Evolutionary conservation across 345 rosid genomes (phyloP), one percentile per base, ranked within the genome.

Genomic region (Gossypium anomalum): DNA sequence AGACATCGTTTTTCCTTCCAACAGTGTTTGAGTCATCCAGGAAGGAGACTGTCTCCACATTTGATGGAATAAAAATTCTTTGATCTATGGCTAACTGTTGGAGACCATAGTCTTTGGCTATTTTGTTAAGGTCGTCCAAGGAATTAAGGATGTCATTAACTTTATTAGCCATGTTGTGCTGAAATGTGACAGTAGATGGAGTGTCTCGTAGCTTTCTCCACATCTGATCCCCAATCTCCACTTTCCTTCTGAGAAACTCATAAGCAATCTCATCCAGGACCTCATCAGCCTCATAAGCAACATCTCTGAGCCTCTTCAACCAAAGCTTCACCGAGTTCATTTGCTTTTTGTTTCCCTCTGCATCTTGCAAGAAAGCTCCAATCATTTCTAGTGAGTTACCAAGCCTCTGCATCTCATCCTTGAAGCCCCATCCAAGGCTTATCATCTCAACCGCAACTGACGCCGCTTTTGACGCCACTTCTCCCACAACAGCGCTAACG

Each of bases 271-370:
- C 75, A 9, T 75, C 78, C 3, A 82, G 59, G 41, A 79, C 10
- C 66, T 82, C 83, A 14, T 77, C 79, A 2, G 75, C 80, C 44
- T 73, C 82, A 19, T 67, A 60, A 0, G 74, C 71, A 2, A 78
- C 75, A 20, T 81, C 72, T 64, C 38, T 58, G 53, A 79, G 77
- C 0, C 67, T 73, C 8, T 60, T 4, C 17, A 79, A 75, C 82
- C 80, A 34, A 34, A 4, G 38, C 38, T 34, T 34, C 38, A 34
- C 38, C 0, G 38, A 34, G 6, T 34, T 34, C 1, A 4, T 34
- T 34, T 34, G 38, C 38, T 34, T 34, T 34, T 34, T 0, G 0
- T 34, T 34, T 34, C 38, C 38, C 38, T 34, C 7, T 4, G 7
- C 38, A 4, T 34, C 38, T 34, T 34, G 38, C 38, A 34, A 4